A percentile compares a stretch with the other conserved stretches of the same genome.
phyloP scores from a whole-genome alignment of 768 basidiomycete genomes.

The Suillus placidus region DNA sequence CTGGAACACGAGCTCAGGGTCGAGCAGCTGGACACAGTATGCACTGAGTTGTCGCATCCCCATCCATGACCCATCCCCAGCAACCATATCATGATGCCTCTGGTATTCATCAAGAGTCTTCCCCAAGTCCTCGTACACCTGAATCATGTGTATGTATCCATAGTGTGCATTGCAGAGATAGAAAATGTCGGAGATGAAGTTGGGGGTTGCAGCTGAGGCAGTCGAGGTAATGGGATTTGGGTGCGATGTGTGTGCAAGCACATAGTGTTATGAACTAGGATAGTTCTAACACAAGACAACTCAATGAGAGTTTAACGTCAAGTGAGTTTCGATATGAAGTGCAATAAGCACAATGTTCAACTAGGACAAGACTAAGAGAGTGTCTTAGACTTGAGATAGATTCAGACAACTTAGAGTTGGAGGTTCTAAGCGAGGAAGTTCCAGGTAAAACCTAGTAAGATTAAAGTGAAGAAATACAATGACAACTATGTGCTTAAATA shows the following conservation, averaged over 20 bases:
- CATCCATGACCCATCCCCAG: slow-evolving; percentile 81
- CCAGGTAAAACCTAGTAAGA: no score
- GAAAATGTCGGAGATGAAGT: slow-evolving; percentile 96
- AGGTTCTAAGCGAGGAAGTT: no score
- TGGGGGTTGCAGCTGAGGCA: slow-evolving; percentile 59
- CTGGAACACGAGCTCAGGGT: slow-evolving; percentile 80
- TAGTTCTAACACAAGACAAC: no score
- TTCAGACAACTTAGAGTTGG: no score
- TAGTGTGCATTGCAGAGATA: slow-evolving; percentile 89
- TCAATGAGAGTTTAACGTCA: no score
- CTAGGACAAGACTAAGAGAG: no score
- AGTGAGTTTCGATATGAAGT: no score
- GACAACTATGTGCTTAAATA: no score
- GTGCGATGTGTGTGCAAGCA: neutral
- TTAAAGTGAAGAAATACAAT: no score
- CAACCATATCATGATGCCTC: slow-evolving; percentile 72
- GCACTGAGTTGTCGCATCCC: slow-evolving; percentile 81
- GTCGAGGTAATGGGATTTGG: neutral
- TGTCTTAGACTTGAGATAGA: no score
- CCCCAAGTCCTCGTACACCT: slow-evolving; percentile 68
- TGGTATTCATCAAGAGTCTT: slow-evolving; percentile 79
- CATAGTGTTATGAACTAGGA: no score
- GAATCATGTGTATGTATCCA: slow-evolving; percentile 82
- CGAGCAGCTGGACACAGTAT: slow-evolving; percentile 82
- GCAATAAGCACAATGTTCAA: no score